A percentile compares a stretch with the other conserved stretches of the same genome.
Evolutionary conservation across 164 flowering plant genomes (phyloP).

Genomic region (Chimonanthus praecox): DNA sequence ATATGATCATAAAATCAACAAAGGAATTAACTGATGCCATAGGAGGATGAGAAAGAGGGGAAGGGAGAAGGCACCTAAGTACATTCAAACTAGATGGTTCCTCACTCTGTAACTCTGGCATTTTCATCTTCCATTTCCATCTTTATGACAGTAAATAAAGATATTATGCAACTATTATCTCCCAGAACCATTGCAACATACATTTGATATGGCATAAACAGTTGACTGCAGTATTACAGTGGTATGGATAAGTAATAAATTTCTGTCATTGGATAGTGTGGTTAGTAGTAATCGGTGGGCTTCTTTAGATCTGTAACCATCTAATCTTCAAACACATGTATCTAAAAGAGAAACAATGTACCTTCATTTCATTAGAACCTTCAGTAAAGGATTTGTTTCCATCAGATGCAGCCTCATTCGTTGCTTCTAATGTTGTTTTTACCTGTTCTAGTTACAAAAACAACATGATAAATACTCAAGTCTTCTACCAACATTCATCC

Average conservation of each 20-base stretch:
- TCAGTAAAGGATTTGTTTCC: slow-evolving; percentile 5
- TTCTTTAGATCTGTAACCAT: not conserved
- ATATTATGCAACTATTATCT: not conserved
- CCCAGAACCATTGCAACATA: not conserved
- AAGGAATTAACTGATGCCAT: not conserved
- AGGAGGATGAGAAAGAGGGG: not conserved
- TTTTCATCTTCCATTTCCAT: not conserved
- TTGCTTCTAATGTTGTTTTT: not conserved
- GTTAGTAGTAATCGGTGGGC: not conserved
- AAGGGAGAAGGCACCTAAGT: too few species aligned
- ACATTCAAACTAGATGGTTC: not conserved
- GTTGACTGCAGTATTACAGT: not conserved
- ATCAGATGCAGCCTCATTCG: slow-evolving; percentile 9
- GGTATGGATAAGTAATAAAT: too few species aligned
- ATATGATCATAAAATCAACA: not conserved
- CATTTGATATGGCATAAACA: not conserved
- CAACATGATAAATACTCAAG: not conserved
- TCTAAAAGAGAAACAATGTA: not conserved
- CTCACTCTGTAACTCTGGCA: not conserved
- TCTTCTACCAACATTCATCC: too few species aligned
- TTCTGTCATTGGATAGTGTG: not conserved
- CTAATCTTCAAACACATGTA: not conserved
- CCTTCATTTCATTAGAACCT: not conserved
- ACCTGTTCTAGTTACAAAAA: slow-evolving; percentile 6
- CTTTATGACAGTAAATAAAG: slow-evolving; percentile 5